These are phyloP conservation scores for Hygrocybe punicea DNA, from an alignment of 768 basidiomycete species.

Conservation along the genomic window DNA sequence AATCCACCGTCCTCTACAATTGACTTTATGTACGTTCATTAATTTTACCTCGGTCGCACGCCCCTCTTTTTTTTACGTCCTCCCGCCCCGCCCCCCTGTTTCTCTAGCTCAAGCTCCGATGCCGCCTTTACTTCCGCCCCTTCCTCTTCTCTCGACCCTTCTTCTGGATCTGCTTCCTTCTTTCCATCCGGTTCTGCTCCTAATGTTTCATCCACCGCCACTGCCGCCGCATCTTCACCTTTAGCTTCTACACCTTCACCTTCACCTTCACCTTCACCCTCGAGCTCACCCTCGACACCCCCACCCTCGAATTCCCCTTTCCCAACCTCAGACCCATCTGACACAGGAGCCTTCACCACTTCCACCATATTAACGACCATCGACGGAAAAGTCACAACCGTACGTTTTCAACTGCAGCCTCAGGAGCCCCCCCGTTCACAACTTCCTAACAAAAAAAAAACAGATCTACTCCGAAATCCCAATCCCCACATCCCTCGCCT, in stretches of 20 bases:
- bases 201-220: not conserved
- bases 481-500: slow-evolving; percentile 10
- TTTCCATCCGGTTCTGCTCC: not conserved
- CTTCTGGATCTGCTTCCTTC: not conserved
- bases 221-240: too few species aligned
- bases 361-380: slow-evolving; percentile 6
- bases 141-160: too few species aligned
- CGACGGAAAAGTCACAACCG: slow-evolving; percentile 8
- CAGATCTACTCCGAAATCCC: slow-evolving; percentile 6
- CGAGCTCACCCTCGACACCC: too few species aligned
- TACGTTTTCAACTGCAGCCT: not conserved
- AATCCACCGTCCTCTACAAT: not conserved
- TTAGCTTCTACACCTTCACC: too few species aligned
- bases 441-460: not conserved
- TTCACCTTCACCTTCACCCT: too few species aligned
- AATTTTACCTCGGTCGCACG: too few species aligned
- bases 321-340: not conserved
- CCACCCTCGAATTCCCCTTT: too few species aligned
- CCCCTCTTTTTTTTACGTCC: too few species aligned
- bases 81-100: too few species aligned
- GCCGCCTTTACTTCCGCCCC: too few species aligned
- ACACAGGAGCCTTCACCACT: not conserved
- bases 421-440: not conserved
- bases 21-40: not conserved
- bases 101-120: not conserved